Percentiles rank a stretch among this genome's conserved stretches.
These are phyloP conservation scores for Neurospora sp. DNA, from an alignment of 495 filamentous ascomycete species.

Conservation along the genomic window DNA sequence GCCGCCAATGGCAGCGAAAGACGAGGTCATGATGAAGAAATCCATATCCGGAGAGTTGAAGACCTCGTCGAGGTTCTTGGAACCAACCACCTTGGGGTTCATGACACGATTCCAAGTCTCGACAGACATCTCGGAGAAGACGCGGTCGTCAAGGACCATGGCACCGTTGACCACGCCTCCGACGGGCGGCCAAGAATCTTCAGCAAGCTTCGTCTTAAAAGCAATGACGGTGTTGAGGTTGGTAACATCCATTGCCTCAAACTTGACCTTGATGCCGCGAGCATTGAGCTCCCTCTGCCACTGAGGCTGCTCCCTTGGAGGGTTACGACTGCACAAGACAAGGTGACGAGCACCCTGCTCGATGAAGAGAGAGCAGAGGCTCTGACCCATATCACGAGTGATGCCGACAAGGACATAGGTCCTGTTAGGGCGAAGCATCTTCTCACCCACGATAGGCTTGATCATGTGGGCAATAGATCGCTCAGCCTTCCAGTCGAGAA, in stretches of 20 bases:
- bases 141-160: conserved; percentile 43
- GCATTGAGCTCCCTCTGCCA: conserved; percentile 35
- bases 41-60: conserved; percentile 27
- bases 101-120: conserved; percentile 30
- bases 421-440: conserved; percentile 27
- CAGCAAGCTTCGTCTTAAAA: conserved; percentile 18
- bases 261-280: conserved; percentile 20
- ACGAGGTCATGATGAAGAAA: conserved; percentile 42
- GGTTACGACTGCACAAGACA: conserved; percentile 46
- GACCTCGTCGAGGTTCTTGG: conserved; percentile 26
- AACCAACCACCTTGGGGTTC: conserved; percentile 35
- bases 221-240: conserved; percentile 14
- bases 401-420: conserved; percentile 51
- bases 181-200: conserved; percentile 23
- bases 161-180: conserved; percentile 43
- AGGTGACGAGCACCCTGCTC: conserved; percentile 44
- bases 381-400: conserved; percentile 48
- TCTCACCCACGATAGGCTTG: conserved; percentile 6
- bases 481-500: conserved; percentile 32
- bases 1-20: conserved; percentile 36
- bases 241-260: conserved; percentile 30
- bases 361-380: conserved; percentile 48
- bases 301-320: conserved; percentile 16
- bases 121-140: conserved; percentile 37
- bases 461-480: conserved; percentile 12